phyloP scores from a whole-genome alignment of 345 rosid genomes.

The Pseudoturritis turrita region DNA sequence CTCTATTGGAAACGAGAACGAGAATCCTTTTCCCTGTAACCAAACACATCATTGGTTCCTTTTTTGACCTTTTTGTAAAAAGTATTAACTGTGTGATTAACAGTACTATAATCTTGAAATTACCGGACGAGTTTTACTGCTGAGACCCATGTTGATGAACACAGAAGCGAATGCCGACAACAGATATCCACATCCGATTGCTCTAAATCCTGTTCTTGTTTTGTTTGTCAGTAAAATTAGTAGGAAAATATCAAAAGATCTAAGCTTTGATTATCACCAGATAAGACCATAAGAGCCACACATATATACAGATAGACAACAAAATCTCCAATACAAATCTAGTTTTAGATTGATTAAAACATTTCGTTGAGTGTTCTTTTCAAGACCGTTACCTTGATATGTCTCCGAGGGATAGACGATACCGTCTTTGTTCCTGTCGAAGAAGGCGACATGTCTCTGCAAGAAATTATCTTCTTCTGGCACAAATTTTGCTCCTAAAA shows the following conservation, averaged over 20 bases:
- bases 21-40: slow-evolving; percentile 63
- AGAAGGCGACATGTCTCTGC: slow-evolving; percentile 78
- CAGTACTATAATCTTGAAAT: not conserved
- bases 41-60: not conserved
- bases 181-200: slow-evolving; percentile 48
- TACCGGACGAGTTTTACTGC: slow-evolving; percentile 70
- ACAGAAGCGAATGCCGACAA: slow-evolving; percentile 39
- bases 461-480: slow-evolving; percentile 43
- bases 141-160: slow-evolving; percentile 49
- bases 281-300: slow-evolving; percentile 9
- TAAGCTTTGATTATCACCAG: not conserved
- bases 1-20: slow-evolving; percentile 64
- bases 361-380: not conserved
- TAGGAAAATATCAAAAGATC: not conserved
- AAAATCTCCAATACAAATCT: not conserved
- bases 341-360: not conserved
- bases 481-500: slow-evolving; percentile 23
- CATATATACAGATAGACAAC: not conserved
- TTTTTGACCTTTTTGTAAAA: not conserved
- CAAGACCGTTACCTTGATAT: slow-evolving; percentile 43
- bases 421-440: slow-evolving; percentile 76
- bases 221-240: not conserved
- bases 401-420: slow-evolving; percentile 79
- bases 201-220: slow-evolving; percentile 51
- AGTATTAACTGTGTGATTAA: not conserved